Base-by-base conservation (phyloP, 2,329 filamentous ascomycete genomes). In the Epicoccum sorghinum region DNA sequence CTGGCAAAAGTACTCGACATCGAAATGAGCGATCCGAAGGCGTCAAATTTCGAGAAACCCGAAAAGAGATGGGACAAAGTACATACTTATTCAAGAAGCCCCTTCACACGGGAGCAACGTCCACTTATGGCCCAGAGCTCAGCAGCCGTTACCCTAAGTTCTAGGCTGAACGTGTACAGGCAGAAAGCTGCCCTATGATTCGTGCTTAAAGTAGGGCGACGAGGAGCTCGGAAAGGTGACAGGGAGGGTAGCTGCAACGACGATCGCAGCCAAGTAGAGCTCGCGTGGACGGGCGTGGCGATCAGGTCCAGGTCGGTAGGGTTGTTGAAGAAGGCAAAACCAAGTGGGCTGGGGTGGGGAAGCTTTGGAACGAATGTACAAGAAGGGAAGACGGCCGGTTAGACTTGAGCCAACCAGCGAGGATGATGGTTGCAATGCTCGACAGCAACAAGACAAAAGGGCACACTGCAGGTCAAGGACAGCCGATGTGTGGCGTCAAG, bases 21-120 rank as follows among this genome's bases (percentile, higher is more conserved):
- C 54, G 68, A 66, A 68, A 67, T 67, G 68, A 68, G 61, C 64
- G 61, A 59, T 64, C 55, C 59, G 58, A 64, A 62, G 62, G 61
- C 59, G 58, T 61, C 58, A 65, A 66, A 62, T 59, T 57, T 66
- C 58, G 57, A 61, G 18, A 60, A 32, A 53, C 67, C 69, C 65
- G 61, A 64, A 70, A 72, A 58, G 62, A 67, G 65, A 72, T 61
- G 66, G 70, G 66, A 59, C 57, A 61, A 61, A 60, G 67, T 70
- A 74, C 72, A 67, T 73, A 75, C 68, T 70, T 72, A 73, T 71
- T 68, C 58, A 66, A 49, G 63, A 62, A 66, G 66, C 59, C 60
- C 62, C 60, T 67, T 65, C 57, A 58, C 57, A 58, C 61, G 63
- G 62, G 67, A 70, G 69, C 71, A 70, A 64, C 65, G 70, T 70